A percentile compares a stretch with the other conserved stretches of the same genome.
phyloP scores from a whole-genome alignment of 148 eudicot species.

The Oxyria digyna region DNA sequence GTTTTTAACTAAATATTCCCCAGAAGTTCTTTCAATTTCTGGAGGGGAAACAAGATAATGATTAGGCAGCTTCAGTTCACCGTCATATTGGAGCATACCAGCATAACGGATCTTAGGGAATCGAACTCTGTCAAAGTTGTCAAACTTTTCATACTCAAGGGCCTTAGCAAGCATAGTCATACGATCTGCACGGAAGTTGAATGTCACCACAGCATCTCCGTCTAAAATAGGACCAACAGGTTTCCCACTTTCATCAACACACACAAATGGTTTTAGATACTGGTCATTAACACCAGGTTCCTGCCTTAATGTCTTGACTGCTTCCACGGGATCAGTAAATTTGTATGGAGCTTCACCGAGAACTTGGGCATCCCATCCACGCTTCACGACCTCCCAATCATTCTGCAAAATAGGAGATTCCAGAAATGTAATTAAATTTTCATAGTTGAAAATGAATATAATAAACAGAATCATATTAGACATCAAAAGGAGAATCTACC shows the following conservation, averaged over 20 bases:
- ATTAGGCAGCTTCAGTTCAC: slow-evolving; percentile 82
- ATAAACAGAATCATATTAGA: neutral
- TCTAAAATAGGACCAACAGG: slow-evolving; percentile 87
- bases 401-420: slow-evolving; percentile 33
- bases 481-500: slow-evolving; percentile 23
- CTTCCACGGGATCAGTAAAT: slow-evolving; percentile 63
- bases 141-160: slow-evolving; percentile 72
- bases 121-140: slow-evolving; percentile 73
- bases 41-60: slow-evolving; percentile 79
- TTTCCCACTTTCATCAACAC: slow-evolving; percentile 68
- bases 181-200: slow-evolving; percentile 89
- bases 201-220: slow-evolving; percentile 92
- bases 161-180: slow-evolving; percentile 96
- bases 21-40: slow-evolving; percentile 77
- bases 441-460: neutral
- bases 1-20: slow-evolving; percentile 66
- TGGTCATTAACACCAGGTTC: slow-evolving; percentile 59
- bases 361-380: slow-evolving; percentile 99
- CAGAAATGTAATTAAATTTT: neutral
- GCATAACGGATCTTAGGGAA: slow-evolving; percentile 78
- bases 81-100: slow-evolving; percentile 95
- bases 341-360: slow-evolving; percentile 98
- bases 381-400: slow-evolving; percentile 89
- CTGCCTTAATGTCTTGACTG: slow-evolving; percentile 71
- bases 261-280: slow-evolving; percentile 81